Evolutionary conservation across 1,139 yeast genomes (phyloP), one percentile per base, ranked within the genome.

Genomic region (Tardiomyces blankii): DNA sequence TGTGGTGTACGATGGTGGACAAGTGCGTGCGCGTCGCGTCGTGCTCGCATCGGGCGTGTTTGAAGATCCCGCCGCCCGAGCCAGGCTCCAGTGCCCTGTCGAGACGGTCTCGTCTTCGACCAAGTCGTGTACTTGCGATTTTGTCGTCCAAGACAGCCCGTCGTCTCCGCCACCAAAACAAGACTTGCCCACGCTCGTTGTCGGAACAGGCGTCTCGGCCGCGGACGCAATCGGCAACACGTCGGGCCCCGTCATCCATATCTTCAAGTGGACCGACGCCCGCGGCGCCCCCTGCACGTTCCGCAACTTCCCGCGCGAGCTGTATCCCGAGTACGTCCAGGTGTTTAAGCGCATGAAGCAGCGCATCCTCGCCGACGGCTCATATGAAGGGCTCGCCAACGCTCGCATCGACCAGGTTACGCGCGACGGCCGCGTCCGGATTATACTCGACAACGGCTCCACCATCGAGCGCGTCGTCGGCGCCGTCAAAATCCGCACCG

Each of bases 141-240:
- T 9, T 4, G 32, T 3, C 9, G 21, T 23, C 39, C n/a, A n/a
- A n/a, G 21, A 32, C 39, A 2, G 19, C 25, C 25, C 14, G 9
- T 3, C 9, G 7, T 13, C 16, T 3, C 9, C 19, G 7, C 8
- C 14, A 16, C 6, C 4, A 5, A 27, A 6, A 8, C 42, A 40
- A 13, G 38, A 40, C 13, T 5, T 27, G 12, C 18, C 16, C 42
- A 23, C 60, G 1, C 53, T 63, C n/a, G 56, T 64, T 1, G 47
- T 64, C n/a, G 68, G 68, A 1, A 54, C 65, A 1, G 68, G 68
- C 2, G 62, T 64, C 25, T 60, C 66, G 6, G 67, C 68, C 0
- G 68, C 68, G 1, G 68, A 64, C 40, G 63, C 64, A 0, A 49
- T 63, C 12, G 45, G 43, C 38, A 14, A 48, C 25, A 18, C 44